Base-by-base conservation (phyloP, 1,284 basidiomycete species). In the Leucoagaricus sp. region DNA sequence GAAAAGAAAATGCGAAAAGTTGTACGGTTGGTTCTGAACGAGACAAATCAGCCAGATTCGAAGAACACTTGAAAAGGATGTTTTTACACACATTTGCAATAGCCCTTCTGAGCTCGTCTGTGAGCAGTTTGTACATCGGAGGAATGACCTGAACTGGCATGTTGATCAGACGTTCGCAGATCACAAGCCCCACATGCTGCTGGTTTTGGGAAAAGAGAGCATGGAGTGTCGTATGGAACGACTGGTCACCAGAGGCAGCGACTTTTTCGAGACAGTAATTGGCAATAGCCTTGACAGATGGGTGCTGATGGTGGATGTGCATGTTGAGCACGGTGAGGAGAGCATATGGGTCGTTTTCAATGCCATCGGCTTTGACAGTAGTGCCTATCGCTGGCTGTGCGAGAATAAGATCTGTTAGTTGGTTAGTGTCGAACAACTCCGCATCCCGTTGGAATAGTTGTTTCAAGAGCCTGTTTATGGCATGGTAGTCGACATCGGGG, bases 111-210 rank as follows among this genome's bases (percentile, higher is more conserved):
- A 96, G 76, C 68, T 98, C 94, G 46, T 89, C 85, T 0, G 78
- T 74, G 21, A 97, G 78, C 89, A 96, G 93, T 53, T 81, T 80
- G 72, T 95, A 96, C 85, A 96, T 89, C 1, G 93, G 94, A 10
- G 93, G 89, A 17, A 95, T 81, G 40, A 94, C 84, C 64, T 96
- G 91, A 3, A 93, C 86, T 0, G 95, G 95, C 84, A 98, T 94
- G 70, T 97, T 98, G 65, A 96, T 82, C 55, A 97, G 77, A 1
- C 95, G 81, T 67, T 96, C 92, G 58, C 87, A 91, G 63, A 97
- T 77, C 12, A 96, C 79, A 19, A 96, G 78, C 0, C 92, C 94
- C 49, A 95, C 82, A 58, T 89, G 85, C 4, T 78, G 73, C 70
- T 78, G 61, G 36, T 70, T 65, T 57, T 76, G 75, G 2, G 76